Conservation (phyloP, 2,329 filamentous ascomycete species). For the Ascochyta clinopodiicola region DNA sequence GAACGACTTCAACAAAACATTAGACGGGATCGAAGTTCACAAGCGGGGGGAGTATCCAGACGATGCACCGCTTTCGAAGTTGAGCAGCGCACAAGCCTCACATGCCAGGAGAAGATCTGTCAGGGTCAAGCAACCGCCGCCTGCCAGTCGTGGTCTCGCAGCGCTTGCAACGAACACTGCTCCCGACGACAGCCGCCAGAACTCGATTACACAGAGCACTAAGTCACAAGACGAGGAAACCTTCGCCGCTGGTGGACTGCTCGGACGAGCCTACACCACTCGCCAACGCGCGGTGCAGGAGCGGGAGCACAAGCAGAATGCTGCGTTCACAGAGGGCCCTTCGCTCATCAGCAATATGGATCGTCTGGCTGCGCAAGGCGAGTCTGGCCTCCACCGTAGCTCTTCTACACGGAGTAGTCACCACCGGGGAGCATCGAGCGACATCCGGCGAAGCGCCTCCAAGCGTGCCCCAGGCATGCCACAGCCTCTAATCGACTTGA, state of each 20-base stretch:
- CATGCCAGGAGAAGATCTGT: conserved; percentile 47
- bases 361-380: conserved; percentile 32
- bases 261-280: conserved; percentile 59
- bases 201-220: conserved; percentile 31
- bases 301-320: conserved; percentile 44
- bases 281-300: conserved; percentile 50
- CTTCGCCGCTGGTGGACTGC: conserved; percentile 56
- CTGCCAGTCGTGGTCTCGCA: conserved; percentile 33
- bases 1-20: conserved; percentile 60
- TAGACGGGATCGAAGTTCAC: conserved; percentile 34
- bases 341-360: conserved; percentile 61
- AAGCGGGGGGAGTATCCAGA: conserved; percentile 37
- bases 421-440: conserved; percentile 42
- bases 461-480: conserved; percentile 49
- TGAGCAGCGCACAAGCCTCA: conserved; percentile 35
- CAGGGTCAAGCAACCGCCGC: conserved; percentile 47
- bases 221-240: conserved; percentile 45
- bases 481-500: conserved; percentile 73
- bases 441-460: conserved; percentile 57
- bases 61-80: conserved; percentile 30
- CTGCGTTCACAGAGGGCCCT: conserved; percentile 63
- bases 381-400: conserved; percentile 38
- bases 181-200: conserved; percentile 26
- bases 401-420: conserved; percentile 43
- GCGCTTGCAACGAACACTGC: conserved; percentile 25